Evolutionary conservation across 305 asterid species (phyloP).

Genomic region (Salvia sclarea): DNA sequence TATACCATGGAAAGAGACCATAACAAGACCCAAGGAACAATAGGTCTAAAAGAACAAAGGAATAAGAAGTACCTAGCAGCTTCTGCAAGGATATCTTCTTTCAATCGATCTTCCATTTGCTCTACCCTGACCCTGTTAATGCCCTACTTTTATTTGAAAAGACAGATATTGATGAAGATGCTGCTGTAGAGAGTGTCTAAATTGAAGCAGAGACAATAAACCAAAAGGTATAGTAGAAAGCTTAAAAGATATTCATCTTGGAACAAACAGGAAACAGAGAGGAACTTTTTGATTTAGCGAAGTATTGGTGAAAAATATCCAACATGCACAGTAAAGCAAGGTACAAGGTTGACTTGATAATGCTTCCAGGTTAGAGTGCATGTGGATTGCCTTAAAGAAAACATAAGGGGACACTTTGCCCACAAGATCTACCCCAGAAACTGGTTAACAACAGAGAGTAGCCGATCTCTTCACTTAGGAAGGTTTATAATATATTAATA

Average conservation of each 20-base stretch:
- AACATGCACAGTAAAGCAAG: conserved; percentile 21
- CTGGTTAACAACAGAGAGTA: conserved; percentile 4
- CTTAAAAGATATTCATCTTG: conserved; percentile 24
- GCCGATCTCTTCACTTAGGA: conserved; percentile 17
- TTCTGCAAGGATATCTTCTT: conserved; percentile 87
- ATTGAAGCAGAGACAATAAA: conserved; percentile 27
- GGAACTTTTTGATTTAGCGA: conserved; percentile 2
- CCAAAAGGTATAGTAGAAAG: conserved; percentile 26
- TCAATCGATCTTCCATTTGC: conserved; percentile 98
- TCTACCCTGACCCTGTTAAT: conserved; percentile 97
- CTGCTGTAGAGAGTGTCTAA: conserved; percentile 23
- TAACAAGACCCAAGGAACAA: conserved; percentile 24
- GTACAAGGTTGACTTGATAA: conserved; percentile 17
- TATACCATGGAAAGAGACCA: conserved; percentile 25
- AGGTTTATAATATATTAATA: conserved; percentile 23
- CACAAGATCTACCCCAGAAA: conserved; percentile 25
- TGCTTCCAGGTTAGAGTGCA: conserved; percentile 16
- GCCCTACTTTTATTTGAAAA: conserved; percentile 84
- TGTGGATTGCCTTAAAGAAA: conserved; percentile 20
- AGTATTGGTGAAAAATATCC: conserved; percentile 1
- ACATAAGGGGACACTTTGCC: conserved; percentile 25
- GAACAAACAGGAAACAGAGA: neutral
- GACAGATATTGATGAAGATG: conserved; percentile 43
- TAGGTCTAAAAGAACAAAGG: conserved; percentile 23
- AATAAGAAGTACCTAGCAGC: conserved; percentile 68